phyloP scores from a whole-genome alignment of 108 stramenopile genomes.

The Skeletonema grethae region DNA sequence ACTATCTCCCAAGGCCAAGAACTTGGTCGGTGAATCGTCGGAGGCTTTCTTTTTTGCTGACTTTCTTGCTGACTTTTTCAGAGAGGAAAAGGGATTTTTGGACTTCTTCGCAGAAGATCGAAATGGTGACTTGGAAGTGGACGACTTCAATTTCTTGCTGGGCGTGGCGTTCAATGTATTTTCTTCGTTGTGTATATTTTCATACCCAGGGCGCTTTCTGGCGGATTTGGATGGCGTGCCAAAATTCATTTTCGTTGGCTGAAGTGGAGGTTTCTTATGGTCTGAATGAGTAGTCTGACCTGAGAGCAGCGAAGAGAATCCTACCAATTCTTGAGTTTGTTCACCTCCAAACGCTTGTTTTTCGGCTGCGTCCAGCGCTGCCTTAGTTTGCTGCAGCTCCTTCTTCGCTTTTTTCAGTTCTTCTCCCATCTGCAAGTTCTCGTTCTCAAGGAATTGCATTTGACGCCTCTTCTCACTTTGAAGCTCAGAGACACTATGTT shows the following conservation, averaged over 20 bases:
- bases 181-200: not conserved
- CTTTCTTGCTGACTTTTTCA: not conserved
- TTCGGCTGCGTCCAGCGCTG: slow-evolving; percentile 56
- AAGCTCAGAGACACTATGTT: slow-evolving; percentile 31
- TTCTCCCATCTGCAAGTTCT: slow-evolving; percentile 83
- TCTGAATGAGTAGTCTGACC: not conserved
- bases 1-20: not conserved
- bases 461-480: slow-evolving; percentile 63
- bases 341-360: slow-evolving; percentile 36
- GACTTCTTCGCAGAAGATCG: not conserved
- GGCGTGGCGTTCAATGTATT: not conserved
- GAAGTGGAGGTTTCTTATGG: not conserved
- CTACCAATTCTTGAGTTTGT: slow-evolving; percentile 40
- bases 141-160: not conserved
- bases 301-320: not conserved
- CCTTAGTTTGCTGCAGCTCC: slow-evolving; percentile 52
- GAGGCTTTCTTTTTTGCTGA: not conserved
- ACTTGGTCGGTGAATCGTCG: slow-evolving; percentile 3
- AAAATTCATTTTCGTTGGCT: not conserved
- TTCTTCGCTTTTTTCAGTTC: slow-evolving; percentile 74
- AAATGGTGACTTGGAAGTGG: not conserved
- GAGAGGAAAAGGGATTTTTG: not conserved
- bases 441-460: slow-evolving; percentile 76
- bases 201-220: not conserved
- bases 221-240: not conserved